Percentiles rank a stretch among this genome's conserved stretches.
Conservation (phyloP, 768 basidiomycete genomes). For the Lactarius quietus region DNA sequence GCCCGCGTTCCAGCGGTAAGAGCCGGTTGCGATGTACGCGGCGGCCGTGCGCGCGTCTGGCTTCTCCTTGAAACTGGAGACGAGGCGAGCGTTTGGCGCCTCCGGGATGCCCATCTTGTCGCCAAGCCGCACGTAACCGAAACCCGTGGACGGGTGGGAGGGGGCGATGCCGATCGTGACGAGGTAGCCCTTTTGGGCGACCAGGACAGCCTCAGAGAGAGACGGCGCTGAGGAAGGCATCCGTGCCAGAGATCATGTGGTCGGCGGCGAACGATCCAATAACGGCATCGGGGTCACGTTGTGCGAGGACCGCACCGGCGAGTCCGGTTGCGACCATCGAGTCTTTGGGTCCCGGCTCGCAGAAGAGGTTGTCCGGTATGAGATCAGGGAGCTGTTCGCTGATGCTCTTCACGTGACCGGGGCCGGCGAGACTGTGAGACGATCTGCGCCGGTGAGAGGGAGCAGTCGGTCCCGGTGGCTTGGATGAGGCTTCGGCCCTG, state of each 20-base stretch:
- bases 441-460: constrained; percentile 63
- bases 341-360: constrained; percentile 87
- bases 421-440: constrained; percentile 82
- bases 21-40: constrained; percentile 81
- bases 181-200: constrained; percentile 72
- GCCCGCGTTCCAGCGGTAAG: constrained; percentile 88
- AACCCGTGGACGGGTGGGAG: constrained; percentile 84
- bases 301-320: constrained; percentile 73
- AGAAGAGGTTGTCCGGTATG: constrained; percentile 64
- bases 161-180: constrained; percentile 91
- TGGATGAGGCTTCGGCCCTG: constrained; percentile 85
- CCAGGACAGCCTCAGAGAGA: constrained; percentile 84
- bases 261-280: constrained; percentile 89
- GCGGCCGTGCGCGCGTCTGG: constrained; percentile 87
- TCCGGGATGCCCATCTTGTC: constrained; percentile 62
- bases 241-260: constrained; percentile 91
- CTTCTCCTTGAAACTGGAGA: constrained; percentile 88
- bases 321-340: constrained; percentile 90
- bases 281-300: constrained; percentile 74
- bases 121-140: constrained; percentile 83
- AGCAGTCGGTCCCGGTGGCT: constrained; percentile 85
- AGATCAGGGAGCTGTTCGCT: constrained; percentile 80
- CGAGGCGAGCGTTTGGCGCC: constrained; percentile 79
- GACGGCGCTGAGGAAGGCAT: constrained; percentile 80
- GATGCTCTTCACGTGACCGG: constrained; percentile 69